Conservation (phyloP, 768 basidiomycete genomes). For the Podaxis pistillaris region DNA sequence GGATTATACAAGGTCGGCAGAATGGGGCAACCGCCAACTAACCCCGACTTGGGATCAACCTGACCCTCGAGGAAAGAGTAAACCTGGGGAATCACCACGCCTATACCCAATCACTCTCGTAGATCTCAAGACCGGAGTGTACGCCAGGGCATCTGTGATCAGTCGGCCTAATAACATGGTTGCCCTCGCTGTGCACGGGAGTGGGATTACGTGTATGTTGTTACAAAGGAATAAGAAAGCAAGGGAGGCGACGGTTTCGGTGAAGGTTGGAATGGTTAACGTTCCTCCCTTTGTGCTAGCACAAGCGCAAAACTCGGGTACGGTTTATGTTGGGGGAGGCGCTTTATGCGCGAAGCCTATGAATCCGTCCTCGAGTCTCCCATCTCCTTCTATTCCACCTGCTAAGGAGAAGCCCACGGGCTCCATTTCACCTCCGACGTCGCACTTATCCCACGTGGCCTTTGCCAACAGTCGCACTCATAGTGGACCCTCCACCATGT, state of each 20-base stretch:
- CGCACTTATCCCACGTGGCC: too few relatives aligned
- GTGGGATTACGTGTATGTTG: conserved; percentile 23
- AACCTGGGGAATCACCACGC: not conserved
- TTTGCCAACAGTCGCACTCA: too few relatives aligned
- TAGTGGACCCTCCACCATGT: too few relatives aligned
- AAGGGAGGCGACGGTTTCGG: not conserved
- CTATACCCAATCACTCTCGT: conserved; percentile 1
- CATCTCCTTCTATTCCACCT: not conserved
- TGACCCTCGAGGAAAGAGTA: not conserved
- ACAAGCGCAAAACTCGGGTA: not conserved
- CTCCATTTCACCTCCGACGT: too few relatives aligned
- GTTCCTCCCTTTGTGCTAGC: conserved; percentile 21
- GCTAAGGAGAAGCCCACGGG: too few relatives aligned
- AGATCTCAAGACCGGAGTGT: conserved; percentile 10
- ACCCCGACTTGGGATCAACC: conserved; percentile 7
- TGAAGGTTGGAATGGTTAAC: conserved; percentile 22
- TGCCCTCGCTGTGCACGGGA: conserved; percentile 19
- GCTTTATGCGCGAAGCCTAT: not conserved
- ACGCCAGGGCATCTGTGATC: conserved; percentile 3
- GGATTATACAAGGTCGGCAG: not conserved
- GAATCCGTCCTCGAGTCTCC: not conserved
- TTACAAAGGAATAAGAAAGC: conserved; percentile 15
- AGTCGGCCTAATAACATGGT: conserved; percentile 14
- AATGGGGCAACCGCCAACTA: conserved; percentile 17
- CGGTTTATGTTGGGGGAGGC: conserved; percentile 5